Evolutionary conservation across 768 basidiomycete species (phyloP).

Genomic region (Tylopilus sp.): DNA sequence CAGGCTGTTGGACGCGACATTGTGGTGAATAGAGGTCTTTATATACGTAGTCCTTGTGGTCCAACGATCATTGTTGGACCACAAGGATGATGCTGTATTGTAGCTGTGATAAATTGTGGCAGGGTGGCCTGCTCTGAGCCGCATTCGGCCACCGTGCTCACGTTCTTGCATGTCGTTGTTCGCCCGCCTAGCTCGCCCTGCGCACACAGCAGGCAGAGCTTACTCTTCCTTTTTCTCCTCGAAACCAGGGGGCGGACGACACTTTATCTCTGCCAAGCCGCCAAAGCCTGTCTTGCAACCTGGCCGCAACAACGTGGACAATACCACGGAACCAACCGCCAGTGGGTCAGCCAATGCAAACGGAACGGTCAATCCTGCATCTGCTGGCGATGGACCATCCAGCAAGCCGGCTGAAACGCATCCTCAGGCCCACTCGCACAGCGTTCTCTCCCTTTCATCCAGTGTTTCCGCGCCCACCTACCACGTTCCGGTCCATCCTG

Average conservation of each 20-base stretch:
- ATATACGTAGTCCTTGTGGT: not conserved
- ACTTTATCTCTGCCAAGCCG: slow-evolving; percentile 71
- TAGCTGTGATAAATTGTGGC: not conserved
- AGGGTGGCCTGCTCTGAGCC: not conserved
- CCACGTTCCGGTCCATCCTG: slow-evolving; percentile 43
- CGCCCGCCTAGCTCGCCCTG: slow-evolving; percentile 45
- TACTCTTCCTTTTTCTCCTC: slow-evolving; percentile 82
- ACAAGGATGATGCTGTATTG: not conserved
- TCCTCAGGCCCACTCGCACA: slow-evolving; percentile 14
- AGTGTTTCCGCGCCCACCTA: slow-evolving; percentile 14
- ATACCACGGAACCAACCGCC: slow-evolving; percentile 29
- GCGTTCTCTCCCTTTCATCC: slow-evolving; percentile 8
- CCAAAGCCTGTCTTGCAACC: slow-evolving; percentile 44
- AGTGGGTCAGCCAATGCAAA: slow-evolving; percentile 15
- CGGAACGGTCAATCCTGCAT: slow-evolving; percentile 12
- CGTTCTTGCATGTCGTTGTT: slow-evolving; percentile 46
- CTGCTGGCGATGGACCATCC: slow-evolving; percentile 28
- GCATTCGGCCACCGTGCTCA: not conserved
- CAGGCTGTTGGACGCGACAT: not conserved
- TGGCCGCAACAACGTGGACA: slow-evolving; percentile 38
- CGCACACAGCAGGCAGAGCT: slow-evolving; percentile 49
- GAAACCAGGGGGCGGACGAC: slow-evolving; percentile 70
- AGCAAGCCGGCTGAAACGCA: slow-evolving; percentile 22
- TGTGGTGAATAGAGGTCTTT: not conserved
- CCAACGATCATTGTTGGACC: not conserved